Evolutionary conservation across 2,329 filamentous ascomycete species (phyloP).

Genomic region (Aspergillus transmontanensis): DNA sequence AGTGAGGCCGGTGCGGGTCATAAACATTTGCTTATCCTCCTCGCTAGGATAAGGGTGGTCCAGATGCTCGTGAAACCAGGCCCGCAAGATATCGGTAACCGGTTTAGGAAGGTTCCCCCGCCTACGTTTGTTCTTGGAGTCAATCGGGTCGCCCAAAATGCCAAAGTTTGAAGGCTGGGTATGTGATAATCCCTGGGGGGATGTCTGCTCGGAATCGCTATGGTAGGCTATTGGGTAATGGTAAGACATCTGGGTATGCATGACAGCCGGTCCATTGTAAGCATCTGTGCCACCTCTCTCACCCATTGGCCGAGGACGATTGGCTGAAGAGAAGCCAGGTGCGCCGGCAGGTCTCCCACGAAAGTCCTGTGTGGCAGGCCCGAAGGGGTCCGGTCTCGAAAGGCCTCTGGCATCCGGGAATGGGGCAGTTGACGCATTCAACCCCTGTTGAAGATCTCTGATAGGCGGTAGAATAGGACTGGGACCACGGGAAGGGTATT

Average conservation of each 20-base stretch:
- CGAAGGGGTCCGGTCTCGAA: constrained; percentile 29
- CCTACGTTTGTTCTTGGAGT: constrained; percentile 55
- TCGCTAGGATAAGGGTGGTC: constrained; percentile 84
- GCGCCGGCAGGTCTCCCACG: constrained; percentile 16
- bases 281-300: constrained; percentile 29
- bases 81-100: constrained; percentile 76
- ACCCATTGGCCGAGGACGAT: constrained; percentile 22
- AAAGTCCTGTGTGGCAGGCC: constrained; percentile 25
- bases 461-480: constrained; percentile 43
- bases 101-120: constrained; percentile 90
- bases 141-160: constrained; percentile 39
- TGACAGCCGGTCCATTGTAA: constrained; percentile 25
- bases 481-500: constrained; percentile 32
- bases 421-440: constrained; percentile 24
- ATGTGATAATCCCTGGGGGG: constrained; percentile 31
- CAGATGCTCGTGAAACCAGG: constrained; percentile 78
- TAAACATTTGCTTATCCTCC: constrained; percentile 82
- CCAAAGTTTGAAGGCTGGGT: constrained; percentile 41
- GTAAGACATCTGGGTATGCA: constrained; percentile 33
- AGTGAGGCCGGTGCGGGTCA: constrained; percentile 73
- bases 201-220: constrained; percentile 36
- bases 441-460: constrained; percentile 34
- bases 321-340: constrained; percentile 16
- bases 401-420: constrained; percentile 30
- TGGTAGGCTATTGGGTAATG: constrained; percentile 33